Evolutionary conservation across 1,139 yeast genomes (phyloP), one percentile per base, ranked within the genome.

Genomic region (Saccharomycopsis phalli): DNA sequence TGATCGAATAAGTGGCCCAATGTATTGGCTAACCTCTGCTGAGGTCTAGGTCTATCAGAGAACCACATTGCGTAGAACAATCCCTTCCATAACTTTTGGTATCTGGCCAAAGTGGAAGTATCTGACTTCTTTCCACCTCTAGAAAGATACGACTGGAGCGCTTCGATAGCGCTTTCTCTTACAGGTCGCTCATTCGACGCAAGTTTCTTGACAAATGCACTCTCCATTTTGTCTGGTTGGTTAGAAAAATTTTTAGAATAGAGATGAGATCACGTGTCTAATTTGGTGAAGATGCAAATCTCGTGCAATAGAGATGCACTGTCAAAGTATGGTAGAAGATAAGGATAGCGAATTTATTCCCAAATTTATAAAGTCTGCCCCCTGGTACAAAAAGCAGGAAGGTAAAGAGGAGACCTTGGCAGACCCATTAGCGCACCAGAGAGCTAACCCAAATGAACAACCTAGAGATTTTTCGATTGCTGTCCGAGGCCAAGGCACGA

Each of bases 41-140:
- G 98, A 22, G 95, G 93, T 51, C 80, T 69, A 23, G 95, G 94
- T 53, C 93, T 74, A 60, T 91, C 98, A 56, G 94, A 75, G 61
- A 81, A 86, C 98, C 98, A 91, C 95, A 91, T 84, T 22, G 86
- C 77, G 58, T 69, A 91, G 60, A 81, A 91, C 37, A 91, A 68
- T 7, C 97, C 98, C 60, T 83, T 86, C 96, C 97, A 91, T 45
- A 91, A 65, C 58, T 88, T 87, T 51, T 81, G 81, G 51, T 77
- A 68, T 47, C 88, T 95, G 16, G 68, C 47, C 36, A 65, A 61
- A 6, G 33, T 30, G 14, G 8, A 6, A 14, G 29, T 26, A n/a
- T n/a, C n/a, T 19, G 70, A 65, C 18, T 73, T 53, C 38, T 56
- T 57, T 35, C 60, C 49, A 34, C 58, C 56, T 11, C 65, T 57